Percentiles rank a stretch among this genome's conserved stretches.
Evolutionary conservation across 345 rosid species (phyloP).

Genomic region (Litchi chinensis): DNA sequence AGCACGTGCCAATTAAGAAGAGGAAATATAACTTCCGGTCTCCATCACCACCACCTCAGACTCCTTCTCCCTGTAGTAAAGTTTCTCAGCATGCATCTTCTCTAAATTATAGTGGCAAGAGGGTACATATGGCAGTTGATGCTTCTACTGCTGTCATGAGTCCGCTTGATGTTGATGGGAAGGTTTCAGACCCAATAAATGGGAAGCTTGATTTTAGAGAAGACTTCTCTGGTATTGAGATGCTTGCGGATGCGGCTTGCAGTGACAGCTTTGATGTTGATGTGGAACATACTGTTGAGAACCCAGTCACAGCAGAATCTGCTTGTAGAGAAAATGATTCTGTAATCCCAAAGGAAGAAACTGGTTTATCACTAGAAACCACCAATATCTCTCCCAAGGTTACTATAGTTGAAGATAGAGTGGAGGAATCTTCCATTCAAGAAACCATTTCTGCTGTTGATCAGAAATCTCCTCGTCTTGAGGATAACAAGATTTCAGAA

Average conservation of each 20-base stretch:
- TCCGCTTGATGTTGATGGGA: slow-evolving; percentile 18
- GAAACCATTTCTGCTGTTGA: slow-evolving; percentile 16
- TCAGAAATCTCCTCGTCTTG: slow-evolving; percentile 16
- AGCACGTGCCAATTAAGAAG: slow-evolving; percentile 57
- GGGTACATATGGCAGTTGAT: slow-evolving; percentile 7
- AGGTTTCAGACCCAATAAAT: slow-evolving; percentile 15
- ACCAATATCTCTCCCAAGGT: slow-evolving; percentile 24
- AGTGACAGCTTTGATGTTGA: slow-evolving; percentile 34
- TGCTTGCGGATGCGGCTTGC: slow-evolving; percentile 64
- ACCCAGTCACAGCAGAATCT: slow-evolving; percentile 19
- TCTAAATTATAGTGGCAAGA: slow-evolving; percentile 11
- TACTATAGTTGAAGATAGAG: slow-evolving; percentile 23
- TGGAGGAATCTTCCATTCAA: slow-evolving; percentile 28
- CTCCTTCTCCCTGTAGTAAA: slow-evolving; percentile 22
- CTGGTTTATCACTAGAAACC: slow-evolving; percentile 18
- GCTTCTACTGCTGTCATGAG: slow-evolving; percentile 6
- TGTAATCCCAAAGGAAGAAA: slow-evolving; percentile 18
- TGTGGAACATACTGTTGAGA: slow-evolving; percentile 18
- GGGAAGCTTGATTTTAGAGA: slow-evolving; percentile 27
- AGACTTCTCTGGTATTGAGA: slow-evolving; percentile 65
- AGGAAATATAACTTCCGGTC: slow-evolving; percentile 38
- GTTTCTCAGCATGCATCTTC: slow-evolving; percentile 21
- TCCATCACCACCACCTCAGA: slow-evolving; percentile 29
- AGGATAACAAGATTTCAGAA: slow-evolving; percentile 17
- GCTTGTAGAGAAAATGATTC: slow-evolving; percentile 16